These are phyloP conservation scores for Tylopilus rubrobrunneus DNA, from an alignment of 768 basidiomycete species.

Conservation along the genomic window DNA sequence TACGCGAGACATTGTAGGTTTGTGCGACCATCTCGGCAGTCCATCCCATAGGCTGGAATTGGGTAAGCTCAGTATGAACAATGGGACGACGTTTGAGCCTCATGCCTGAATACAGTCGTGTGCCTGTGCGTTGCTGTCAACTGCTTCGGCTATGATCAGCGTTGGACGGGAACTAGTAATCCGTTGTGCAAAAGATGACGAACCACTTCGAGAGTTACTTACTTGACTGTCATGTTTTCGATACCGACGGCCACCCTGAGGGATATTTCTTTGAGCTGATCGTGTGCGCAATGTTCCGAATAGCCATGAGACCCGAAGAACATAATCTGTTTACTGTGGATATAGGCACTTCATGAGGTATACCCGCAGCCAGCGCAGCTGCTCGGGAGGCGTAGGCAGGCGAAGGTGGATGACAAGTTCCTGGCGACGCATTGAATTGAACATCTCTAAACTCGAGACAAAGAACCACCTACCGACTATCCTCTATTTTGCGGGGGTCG, in stretches of 20 bases:
- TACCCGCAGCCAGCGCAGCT: constrained; percentile 83
- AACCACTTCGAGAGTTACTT: constrained; percentile 19
- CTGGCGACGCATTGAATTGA: constrained; percentile 33
- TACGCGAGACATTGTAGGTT: constrained; percentile 69
- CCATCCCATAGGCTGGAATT: constrained; percentile 85
- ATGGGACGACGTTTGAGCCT: not conserved
- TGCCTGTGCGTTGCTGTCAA: constrained; percentile 59
- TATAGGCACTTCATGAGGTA: constrained; percentile 83
- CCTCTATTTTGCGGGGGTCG: constrained; percentile 69
- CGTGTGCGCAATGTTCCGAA: constrained; percentile 83
- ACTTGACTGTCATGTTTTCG: constrained; percentile 84
- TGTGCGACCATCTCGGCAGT: constrained; percentile 90
- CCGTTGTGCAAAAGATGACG: not conserved
- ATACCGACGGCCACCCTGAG: constrained; percentile 82
- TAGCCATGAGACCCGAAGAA: constrained; percentile 92
- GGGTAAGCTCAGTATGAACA: not conserved
- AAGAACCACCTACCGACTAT: constrained; percentile 61
- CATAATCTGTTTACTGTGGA: constrained; percentile 92
- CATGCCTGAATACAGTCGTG: constrained; percentile 68
- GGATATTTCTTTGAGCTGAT: constrained; percentile 77
- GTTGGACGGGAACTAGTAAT: constrained; percentile 63
- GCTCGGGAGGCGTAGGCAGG: constrained; percentile 81
- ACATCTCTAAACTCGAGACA: not conserved
- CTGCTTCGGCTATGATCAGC: constrained; percentile 56
- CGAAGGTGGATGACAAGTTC: constrained; percentile 80